These are phyloP conservation scores for Quercus agrifolia DNA, from an alignment of 306 rosid genomes.

Conservation along the genomic window DNA sequence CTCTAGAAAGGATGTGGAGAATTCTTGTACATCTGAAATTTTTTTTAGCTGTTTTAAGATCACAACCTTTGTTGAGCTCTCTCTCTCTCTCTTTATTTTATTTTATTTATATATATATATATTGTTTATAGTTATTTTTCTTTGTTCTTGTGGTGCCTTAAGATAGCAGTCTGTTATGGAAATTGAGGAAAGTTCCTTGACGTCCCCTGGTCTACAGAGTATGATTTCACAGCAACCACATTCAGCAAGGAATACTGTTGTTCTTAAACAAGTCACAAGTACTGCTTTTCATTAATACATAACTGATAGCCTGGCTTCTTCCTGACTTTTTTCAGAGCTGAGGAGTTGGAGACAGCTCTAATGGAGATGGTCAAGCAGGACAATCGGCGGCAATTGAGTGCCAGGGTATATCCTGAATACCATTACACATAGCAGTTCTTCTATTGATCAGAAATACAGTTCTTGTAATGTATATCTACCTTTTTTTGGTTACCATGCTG, in stretches of 20 bases:
- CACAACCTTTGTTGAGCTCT: not conserved
- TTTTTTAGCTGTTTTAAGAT: not conserved
- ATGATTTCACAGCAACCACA: not conserved
- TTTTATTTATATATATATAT: too few relatives aligned
- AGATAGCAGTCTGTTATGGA: not conserved
- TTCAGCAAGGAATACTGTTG: not conserved
- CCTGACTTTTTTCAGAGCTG: conserved; percentile 58
- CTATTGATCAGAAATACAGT: not conserved
- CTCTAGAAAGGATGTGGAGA: not conserved
- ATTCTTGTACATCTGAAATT: not conserved
- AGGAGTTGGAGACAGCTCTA: conserved; percentile 95
- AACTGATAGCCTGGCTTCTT: conserved; percentile 19
- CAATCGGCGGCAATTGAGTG: conserved; percentile 89
- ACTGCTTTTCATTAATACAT: conserved; percentile 7
- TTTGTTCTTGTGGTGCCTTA: not conserved
- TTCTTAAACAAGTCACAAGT: not conserved
- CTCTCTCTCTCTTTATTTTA: not conserved
- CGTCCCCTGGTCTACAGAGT: not conserved
- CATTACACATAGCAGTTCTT: not conserved
- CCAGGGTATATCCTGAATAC: conserved; percentile 58
- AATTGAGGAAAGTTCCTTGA: not conserved
- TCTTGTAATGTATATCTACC: conserved; percentile 9
- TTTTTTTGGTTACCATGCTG: not conserved
- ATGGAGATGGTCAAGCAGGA: conserved; percentile 99
- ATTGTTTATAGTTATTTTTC: not conserved